phyloP scores from a whole-genome alignment of 2,329 filamentous ascomycete genomes.

The Trichoderma arundinaceum region DNA sequence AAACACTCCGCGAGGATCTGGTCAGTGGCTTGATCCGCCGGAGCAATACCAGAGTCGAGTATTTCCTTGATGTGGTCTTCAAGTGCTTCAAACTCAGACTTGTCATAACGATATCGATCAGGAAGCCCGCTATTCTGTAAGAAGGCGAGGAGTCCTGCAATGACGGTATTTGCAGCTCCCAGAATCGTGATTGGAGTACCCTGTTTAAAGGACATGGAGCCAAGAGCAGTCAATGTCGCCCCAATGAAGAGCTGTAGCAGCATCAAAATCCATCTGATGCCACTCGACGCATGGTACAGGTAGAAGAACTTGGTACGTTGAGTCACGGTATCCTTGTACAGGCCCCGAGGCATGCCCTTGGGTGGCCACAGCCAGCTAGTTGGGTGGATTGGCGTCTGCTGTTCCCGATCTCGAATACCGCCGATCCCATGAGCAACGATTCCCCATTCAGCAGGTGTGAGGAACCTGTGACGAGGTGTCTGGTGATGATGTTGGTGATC shows the following conservation, averaged over 20 bases:
- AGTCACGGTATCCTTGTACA: conserved; percentile 56
- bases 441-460: conserved; percentile 53
- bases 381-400: conserved; percentile 50
- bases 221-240: conserved; percentile 57
- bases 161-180: conserved; percentile 56
- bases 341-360: conserved; percentile 53
- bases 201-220: conserved; percentile 47
- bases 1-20: conserved; percentile 57
- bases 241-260: conserved; percentile 56
- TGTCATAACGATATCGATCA: conserved; percentile 57
- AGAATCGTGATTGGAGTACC: conserved; percentile 55
- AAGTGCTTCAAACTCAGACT: conserved; percentile 55
- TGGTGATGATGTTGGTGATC: conserved; percentile 33
- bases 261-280: conserved; percentile 54
- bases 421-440: conserved; percentile 56
- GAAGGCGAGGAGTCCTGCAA: conserved; percentile 57
- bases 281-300: conserved; percentile 51
- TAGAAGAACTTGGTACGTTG: conserved; percentile 53
- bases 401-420: conserved; percentile 53
- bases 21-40: conserved; percentile 50
- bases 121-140: conserved; percentile 61
- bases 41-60: conserved; percentile 55
- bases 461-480: conserved; percentile 45
- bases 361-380: conserved; percentile 53
- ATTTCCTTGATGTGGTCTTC: conserved; percentile 58